Evolutionary conservation across 306 rosid species (phyloP), one percentile per base, ranked within the genome.

Genomic region (Canavalia gladiata): DNA sequence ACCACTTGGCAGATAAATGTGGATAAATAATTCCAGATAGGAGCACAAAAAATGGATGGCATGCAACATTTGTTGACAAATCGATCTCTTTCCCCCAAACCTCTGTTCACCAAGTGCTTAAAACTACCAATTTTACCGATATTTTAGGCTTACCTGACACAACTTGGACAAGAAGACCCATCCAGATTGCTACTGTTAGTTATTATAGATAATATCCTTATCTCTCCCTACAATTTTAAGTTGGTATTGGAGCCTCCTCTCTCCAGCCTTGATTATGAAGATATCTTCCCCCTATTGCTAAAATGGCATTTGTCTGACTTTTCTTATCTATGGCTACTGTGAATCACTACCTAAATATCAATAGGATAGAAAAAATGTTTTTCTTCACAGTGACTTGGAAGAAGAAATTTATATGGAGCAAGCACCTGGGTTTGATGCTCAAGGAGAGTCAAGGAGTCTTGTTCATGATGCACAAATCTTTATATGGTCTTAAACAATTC

Each of bases 21-120:
- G 34, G 28, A 63, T n/a, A 46, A 71, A 68, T 2, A 64, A 41
- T 68, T 55, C 70, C 34, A 74, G 55, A 45, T 8, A 65, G 41
- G 33, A 74, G 52, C 51, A 74, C 34, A 51, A 41, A 52, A 30
- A 31, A 74, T 43, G 39, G 62, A 81, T 66, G 75, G 52, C 51
- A 66, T 45, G 69, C 62, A 54, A 25, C 67, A 43, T 31, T 63
- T n/a, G 2, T 6, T 63, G 10, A 35, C 31, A 0, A 30, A 46
- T 63, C 35, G 43, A 37, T 63, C 46, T 35, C 30, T 35, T 35
- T 37, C 29, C 11, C 11, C 31, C 46, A 46, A 8, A 63, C 69
- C 69, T 63, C 31, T 47, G 35, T 63, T 63, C 30, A 9, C 2
- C 9, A 63, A 28, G 69, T 35, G 29, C 3, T 63, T 63, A 12